A percentile compares a stretch with the other conserved stretches of the same genome.
These are phyloP conservation scores for Amaranthus cruentus DNA, from an alignment of 148 eudicot species.

Conservation along the genomic window DNA sequence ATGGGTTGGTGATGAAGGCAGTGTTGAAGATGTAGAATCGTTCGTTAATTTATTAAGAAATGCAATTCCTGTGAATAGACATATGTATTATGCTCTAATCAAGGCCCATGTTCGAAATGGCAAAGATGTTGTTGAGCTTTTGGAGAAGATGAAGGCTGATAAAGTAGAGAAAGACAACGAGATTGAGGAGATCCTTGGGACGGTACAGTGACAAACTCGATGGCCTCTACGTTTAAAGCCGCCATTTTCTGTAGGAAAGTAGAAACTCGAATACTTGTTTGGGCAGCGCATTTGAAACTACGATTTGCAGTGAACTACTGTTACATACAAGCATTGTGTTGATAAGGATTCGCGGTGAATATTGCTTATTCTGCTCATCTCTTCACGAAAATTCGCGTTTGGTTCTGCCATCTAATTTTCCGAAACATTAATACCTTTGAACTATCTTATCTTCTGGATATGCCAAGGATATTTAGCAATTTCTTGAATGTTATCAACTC, in stretches of 20 bases:
- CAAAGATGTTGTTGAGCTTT: constrained; percentile 39
- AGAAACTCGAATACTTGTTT: no score
- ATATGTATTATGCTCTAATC: constrained; percentile 57
- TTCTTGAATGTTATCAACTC: no score
- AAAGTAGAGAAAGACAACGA: constrained; percentile 37
- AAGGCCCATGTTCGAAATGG: constrained; percentile 45
- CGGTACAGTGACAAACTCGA: constrained; percentile 13
- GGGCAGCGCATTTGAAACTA: no score
- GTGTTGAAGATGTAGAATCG: constrained; percentile 45
- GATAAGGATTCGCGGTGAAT: no score
- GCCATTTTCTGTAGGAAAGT: not conserved
- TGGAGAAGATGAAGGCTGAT: constrained; percentile 56
- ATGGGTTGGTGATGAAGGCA: constrained; percentile 54
- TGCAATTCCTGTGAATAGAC: constrained; percentile 37
- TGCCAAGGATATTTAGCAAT: no score
- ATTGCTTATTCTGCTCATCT: no score
- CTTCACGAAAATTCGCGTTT: no score
- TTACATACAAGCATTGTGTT: no score
- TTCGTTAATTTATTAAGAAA: constrained; percentile 44
- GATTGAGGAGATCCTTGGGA: constrained; percentile 42
- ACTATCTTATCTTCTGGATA: no score
- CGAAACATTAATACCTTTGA: no score
- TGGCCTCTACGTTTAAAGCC: not conserved
- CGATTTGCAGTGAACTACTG: no score
- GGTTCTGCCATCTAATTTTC: no score